A percentile compares a stretch with the other conserved stretches of the same genome.
These are phyloP conservation scores for Phycomyces blakesleeanus DNA, from an alignment of 192 early-diverging fungal genomes.

Conservation along the genomic window DNA sequence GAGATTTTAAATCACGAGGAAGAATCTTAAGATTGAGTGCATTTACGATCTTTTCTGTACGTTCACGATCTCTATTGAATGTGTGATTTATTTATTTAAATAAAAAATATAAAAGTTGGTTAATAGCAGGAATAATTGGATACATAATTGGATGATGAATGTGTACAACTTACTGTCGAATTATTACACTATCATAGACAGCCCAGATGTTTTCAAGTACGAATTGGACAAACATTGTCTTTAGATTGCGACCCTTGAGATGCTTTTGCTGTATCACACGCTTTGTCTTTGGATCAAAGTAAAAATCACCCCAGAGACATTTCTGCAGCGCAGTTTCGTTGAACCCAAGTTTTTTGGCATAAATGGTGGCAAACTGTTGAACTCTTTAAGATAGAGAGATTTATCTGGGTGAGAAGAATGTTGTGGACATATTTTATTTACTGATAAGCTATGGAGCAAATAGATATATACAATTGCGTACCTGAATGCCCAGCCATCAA, in stretches of 20 bases:
- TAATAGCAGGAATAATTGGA: too few relatives aligned
- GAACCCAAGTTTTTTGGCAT: constrained; percentile 83
- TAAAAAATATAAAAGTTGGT: too few relatives aligned
- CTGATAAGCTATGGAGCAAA: not conserved
- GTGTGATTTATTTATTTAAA: too few relatives aligned
- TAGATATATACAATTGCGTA: constrained; percentile 26
- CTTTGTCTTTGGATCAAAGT: constrained; percentile 94
- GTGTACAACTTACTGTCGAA: constrained; percentile 57
- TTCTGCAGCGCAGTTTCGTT: constrained; percentile 74
- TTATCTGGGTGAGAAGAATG: not conserved
- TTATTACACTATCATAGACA: constrained; percentile 78
- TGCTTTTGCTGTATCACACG: constrained; percentile 84
- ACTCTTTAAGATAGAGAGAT: constrained; percentile 42
- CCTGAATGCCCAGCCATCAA: constrained; percentile 98
- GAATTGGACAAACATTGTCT: constrained; percentile 97
- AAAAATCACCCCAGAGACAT: constrained; percentile 96
- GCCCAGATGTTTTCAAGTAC: constrained; percentile 93
- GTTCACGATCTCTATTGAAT: constrained; percentile 76
- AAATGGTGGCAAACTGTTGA: constrained; percentile 89
- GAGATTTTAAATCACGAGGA: constrained; percentile 84
- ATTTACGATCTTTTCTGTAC: constrained; percentile 89
- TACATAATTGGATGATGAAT: too few relatives aligned
- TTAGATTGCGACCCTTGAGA: constrained; percentile 73
- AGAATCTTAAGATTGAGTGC: constrained; percentile 85
- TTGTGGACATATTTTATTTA: not conserved